phyloP scores from a whole-genome alignment of 169 alveolate species.

The Plasmodium coatneyi region DNA sequence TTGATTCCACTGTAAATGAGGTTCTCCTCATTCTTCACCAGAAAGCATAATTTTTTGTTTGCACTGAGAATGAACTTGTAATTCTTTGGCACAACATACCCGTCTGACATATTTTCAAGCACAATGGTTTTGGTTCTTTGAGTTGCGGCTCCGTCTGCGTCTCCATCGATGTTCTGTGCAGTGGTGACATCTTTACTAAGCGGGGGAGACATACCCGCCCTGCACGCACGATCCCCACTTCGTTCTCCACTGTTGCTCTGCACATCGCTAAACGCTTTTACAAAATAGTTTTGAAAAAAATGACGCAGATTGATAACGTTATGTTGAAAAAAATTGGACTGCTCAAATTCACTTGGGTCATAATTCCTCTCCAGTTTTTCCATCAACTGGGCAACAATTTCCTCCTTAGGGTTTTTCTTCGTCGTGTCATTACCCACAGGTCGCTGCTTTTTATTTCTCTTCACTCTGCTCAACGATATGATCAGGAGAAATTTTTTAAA shows the following conservation, averaged over 20 bases:
- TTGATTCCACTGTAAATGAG: constrained; percentile 35
- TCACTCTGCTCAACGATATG: constrained; percentile 27
- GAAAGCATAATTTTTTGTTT: constrained; percentile 52
- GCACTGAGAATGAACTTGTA: constrained; percentile 52
- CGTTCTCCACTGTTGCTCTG: background rate
- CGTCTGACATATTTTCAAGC: constrained; percentile 64
- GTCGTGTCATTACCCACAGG: constrained; percentile 7
- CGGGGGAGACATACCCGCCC: background rate
- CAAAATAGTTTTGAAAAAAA: constrained; percentile 36
- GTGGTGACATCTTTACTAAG: background rate
- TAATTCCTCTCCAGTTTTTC: constrained; percentile 46
- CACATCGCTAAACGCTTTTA: constrained; percentile 14
- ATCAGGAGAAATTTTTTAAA: constrained; percentile 34
- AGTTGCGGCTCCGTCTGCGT: background rate
- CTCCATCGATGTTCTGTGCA: background rate
- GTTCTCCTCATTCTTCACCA: constrained; percentile 41
- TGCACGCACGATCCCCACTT: background rate
- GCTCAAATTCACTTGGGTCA: constrained; percentile 42
- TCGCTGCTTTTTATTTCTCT: constrained; percentile 24
- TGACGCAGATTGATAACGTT: constrained; percentile 9
- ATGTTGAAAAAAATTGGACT: constrained; percentile 8
- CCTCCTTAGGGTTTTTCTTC: constrained; percentile 54
- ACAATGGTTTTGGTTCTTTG: constrained; percentile 25
- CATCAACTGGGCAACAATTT: constrained; percentile 44
- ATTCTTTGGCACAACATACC: constrained; percentile 65